Percentiles rank a stretch among this genome's conserved stretches.
phyloP scores from a whole-genome alignment of 345 rosid genomes.

The Eutrema japonicum region DNA sequence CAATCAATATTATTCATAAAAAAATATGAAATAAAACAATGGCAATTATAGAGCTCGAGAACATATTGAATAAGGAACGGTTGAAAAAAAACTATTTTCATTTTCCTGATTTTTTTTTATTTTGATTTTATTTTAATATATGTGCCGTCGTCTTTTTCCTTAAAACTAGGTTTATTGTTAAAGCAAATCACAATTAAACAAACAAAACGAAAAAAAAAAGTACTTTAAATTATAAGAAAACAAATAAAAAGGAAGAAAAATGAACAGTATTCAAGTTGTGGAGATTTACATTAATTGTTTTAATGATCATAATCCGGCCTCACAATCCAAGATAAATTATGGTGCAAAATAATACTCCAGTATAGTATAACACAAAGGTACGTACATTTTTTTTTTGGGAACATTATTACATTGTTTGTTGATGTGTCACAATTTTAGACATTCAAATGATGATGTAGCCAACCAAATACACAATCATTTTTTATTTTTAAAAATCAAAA shows the following conservation, averaged over 20 bases:
- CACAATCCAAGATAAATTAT: background rate
- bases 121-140: background rate
- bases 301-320: background rate
- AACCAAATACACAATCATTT: too few relatives aligned
- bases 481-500: too few relatives aligned
- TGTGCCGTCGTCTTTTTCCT: constrained; percentile 37
- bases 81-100: constrained; percentile 6
- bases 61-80: constrained; percentile 31
- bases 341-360: background rate
- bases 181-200: background rate
- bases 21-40: too few relatives aligned
- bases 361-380: too few relatives aligned
- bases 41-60: too few relatives aligned
- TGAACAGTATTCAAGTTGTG: background rate
- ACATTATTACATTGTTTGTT: too few relatives aligned
- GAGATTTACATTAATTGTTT: background rate
- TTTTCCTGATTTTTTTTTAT: background rate
- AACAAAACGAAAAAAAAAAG: background rate
- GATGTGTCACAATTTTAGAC: too few relatives aligned
- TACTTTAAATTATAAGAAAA: background rate
- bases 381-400: too few relatives aligned
- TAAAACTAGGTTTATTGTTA: background rate
- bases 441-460: too few relatives aligned
- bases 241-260: background rate
- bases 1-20: too few relatives aligned